Evolutionary conservation across 164 flowering plant species (phyloP).

Genomic region (Vitis amurensis): DNA sequence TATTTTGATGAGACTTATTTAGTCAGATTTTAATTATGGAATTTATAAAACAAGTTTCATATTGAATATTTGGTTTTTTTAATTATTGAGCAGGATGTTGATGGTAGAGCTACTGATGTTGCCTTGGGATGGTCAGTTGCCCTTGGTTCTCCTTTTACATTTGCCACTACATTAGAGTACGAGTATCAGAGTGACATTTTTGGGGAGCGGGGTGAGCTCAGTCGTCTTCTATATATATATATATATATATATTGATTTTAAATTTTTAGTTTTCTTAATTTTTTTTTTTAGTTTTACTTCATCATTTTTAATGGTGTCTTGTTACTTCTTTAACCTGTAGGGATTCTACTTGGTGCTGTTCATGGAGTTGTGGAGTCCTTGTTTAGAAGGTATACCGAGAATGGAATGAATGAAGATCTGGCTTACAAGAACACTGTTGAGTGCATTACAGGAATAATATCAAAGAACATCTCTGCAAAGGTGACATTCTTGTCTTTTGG

Average conservation of each 20-base stretch:
- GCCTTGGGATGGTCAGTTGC: conserved; percentile 97
- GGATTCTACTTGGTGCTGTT: conserved; percentile 95
- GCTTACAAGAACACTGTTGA: conserved; percentile 96
- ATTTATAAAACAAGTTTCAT: no score
- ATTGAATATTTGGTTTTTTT: no score
- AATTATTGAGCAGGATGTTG: conserved; percentile 64
- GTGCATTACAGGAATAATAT: conserved; percentile 82
- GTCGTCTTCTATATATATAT: no score
- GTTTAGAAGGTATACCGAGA: conserved; percentile 89
- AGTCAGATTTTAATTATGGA: no score
- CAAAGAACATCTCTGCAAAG: conserved; percentile 85
- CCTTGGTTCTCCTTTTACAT: conserved; percentile 97
- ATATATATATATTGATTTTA: no score
- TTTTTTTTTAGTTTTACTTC: background rate
- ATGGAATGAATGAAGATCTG: conserved; percentile 81
- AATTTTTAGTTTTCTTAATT: background rate
- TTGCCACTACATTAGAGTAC: conserved; percentile 92
- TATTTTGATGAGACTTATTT: no score
- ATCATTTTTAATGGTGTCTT: background rate
- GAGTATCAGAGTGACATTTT: conserved; percentile 98
- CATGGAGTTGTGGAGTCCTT: conserved; percentile 93
- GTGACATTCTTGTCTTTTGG: conserved; percentile 25
- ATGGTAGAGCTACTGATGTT: conserved; percentile 92
- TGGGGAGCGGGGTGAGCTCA: conserved; percentile 79
- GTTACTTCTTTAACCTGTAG: conserved; percentile 28